Evolutionary conservation across 2,329 filamentous ascomycete genomes (phyloP), one percentile per base, ranked within the genome.

Genomic region (Lachnellula occidentalis): DNA sequence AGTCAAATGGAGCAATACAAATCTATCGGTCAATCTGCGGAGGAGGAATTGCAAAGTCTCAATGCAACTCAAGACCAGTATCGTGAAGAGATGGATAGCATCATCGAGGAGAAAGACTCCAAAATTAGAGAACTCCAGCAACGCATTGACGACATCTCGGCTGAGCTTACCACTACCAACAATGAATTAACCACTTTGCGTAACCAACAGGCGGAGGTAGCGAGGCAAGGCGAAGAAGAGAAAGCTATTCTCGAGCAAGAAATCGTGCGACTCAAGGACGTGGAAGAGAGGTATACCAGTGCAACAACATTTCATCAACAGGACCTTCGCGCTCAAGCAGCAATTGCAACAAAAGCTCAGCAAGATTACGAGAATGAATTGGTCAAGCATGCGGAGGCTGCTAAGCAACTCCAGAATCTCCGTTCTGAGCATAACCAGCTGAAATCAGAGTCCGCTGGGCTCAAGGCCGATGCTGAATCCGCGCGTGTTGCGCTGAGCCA

Each of bases 301-400:
- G 86, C 91, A 48, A 85, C 90, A 34, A 85, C 89, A 61, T 90
- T 88, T 67, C 88, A 96, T 67, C 90, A 95, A 68, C 88, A 95
- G 64, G 92, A 97, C 65, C 82, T 97, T 42, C 92, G 94, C 58
- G 86, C 90, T 0, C 94, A 99, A 71, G 92, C 92, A 27, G 88
- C 95, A 45, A 97, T 99, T 66, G 91, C 94, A 2, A 86, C 90
- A 51, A 88, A 90, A 70, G 91, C 94, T 3, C 94, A 99, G 69
- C 87, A 95, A 67, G 92, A 94, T 63, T 99, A 99, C 68, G 95
- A 99, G 70, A 86, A 86, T 59, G 94, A 99, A 70, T 79, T 99
- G 11, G 82, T 96, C 65, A 96, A 94, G 74, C 94, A 99, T 72
- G 92, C 92, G 1, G 90, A 96, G 61, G 94, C 92, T n/a, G 90